These are phyloP conservation scores for Sphaerulina musiva DNA, from an alignment of 2,329 filamentous ascomycete species.

Conservation along the genomic window DNA sequence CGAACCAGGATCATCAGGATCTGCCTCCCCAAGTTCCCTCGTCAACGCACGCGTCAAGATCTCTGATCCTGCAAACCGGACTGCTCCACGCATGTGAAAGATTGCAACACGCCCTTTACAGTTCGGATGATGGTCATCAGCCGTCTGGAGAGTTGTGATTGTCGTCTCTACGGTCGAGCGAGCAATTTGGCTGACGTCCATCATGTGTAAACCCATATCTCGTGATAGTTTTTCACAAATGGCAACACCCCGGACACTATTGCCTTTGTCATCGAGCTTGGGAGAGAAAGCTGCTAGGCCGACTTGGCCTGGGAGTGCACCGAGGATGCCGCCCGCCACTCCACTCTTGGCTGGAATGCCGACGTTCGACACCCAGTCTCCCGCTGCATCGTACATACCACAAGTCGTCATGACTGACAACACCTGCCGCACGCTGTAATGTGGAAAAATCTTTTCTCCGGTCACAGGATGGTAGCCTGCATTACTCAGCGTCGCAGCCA, in stretches of 20 bases:
- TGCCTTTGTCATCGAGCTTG: constrained; percentile 22
- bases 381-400: constrained; percentile 40
- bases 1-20: constrained; percentile 17
- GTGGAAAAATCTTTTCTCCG: constrained; percentile 34
- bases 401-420: constrained; percentile 41
- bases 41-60: constrained; percentile 21
- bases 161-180: constrained; percentile 20
- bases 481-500: constrained; percentile 39
- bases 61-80: constrained; percentile 22
- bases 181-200: constrained; percentile 24
- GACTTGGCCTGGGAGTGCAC: constrained; percentile 22
- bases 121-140: constrained; percentile 10
- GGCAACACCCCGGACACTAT: constrained; percentile 22
- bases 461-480: constrained; percentile 35
- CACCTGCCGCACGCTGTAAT: constrained; percentile 36
- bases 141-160: constrained; percentile 15
- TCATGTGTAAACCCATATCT: constrained; percentile 25
- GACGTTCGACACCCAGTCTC: constrained; percentile 37
- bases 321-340: constrained; percentile 22
- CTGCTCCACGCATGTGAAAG: constrained; percentile 23
- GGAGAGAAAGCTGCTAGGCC: constrained; percentile 23
- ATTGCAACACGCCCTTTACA: constrained; percentile 15
- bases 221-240: constrained; percentile 23
- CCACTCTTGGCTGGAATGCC: constrained; percentile 39
- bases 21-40: constrained; percentile 15